Evolutionary conservation across 805 yeast genomes (phyloP).

Genomic region (Candida alai): DNA sequence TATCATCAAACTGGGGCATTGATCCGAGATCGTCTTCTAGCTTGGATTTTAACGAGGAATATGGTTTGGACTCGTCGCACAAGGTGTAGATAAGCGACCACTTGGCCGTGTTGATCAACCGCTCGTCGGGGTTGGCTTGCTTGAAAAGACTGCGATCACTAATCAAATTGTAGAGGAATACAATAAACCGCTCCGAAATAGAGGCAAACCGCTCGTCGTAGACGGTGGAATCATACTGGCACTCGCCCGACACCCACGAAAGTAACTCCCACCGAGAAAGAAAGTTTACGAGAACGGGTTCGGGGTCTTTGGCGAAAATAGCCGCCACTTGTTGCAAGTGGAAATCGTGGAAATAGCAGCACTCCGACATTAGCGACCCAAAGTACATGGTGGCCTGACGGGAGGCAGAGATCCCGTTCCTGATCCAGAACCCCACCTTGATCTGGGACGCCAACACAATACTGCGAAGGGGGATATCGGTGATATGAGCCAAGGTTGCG

Average conservation of each 20-base stretch:
- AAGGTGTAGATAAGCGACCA: constrained; percentile 47
- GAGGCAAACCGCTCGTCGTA: constrained; percentile 48
- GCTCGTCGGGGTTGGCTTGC: constrained; percentile 21
- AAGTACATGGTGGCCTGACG: constrained; percentile 49
- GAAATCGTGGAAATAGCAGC: constrained; percentile 40
- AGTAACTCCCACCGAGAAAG: constrained; percentile 56
- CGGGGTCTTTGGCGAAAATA: constrained; percentile 34
- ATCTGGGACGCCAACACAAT: constrained; percentile 61
- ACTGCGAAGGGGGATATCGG: constrained; percentile 58
- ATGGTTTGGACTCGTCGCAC: constrained; percentile 50
- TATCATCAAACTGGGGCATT: constrained; percentile 40
- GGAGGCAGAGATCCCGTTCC: constrained; percentile 59
- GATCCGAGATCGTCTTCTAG: constrained; percentile 25
- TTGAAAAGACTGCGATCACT: constrained; percentile 32
- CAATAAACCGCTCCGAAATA: constrained; percentile 40
- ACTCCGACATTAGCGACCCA: constrained; percentile 38
- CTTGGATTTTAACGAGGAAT: constrained; percentile 41
- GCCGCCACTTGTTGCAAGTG: constrained; percentile 45
- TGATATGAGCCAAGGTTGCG: constrained; percentile 27
- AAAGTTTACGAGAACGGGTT: constrained; percentile 32
- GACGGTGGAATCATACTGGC: constrained; percentile 28
- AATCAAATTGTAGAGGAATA: constrained; percentile 43
- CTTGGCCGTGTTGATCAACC: constrained; percentile 26
- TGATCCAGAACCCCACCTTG: constrained; percentile 64
- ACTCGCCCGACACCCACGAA: constrained; percentile 43